phyloP scores from a whole-genome alignment of 768 basidiomycete species.

The Auriscalpium orientale region DNA sequence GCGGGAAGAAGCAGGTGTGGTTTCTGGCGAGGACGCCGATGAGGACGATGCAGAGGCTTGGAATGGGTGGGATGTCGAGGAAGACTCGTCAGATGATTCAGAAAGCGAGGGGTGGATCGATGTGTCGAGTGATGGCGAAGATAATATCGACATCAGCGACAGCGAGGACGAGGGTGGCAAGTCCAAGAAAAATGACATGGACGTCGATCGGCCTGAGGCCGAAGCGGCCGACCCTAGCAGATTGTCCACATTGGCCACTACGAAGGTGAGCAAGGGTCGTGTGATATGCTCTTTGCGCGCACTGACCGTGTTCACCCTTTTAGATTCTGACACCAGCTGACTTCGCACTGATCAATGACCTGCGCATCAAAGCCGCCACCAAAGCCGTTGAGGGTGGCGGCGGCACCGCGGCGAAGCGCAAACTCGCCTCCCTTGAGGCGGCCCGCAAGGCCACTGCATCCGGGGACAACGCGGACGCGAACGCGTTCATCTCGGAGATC shows the following conservation, averaged over 20 bases:
- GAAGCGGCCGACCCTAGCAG: conserved; percentile 27
- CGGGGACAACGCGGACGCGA: conserved; percentile 33
- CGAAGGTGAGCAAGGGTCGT: conserved; percentile 45
- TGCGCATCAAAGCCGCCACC: conserved; percentile 71
- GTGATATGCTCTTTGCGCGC: not conserved
- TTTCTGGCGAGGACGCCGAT: conserved; percentile 41
- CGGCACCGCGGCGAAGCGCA: conserved; percentile 78
- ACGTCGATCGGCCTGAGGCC: conserved; percentile 16
- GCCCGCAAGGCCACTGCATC: conserved; percentile 46
- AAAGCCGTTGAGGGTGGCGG: conserved; percentile 63
- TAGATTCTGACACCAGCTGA: conserved; percentile 97
- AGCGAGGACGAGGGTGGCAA: conserved; percentile 64
- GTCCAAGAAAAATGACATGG: conserved; percentile 12
- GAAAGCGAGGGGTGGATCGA: conserved; percentile 72
- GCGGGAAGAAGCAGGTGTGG: conserved; percentile 49
- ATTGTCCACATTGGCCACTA: conserved; percentile 66
- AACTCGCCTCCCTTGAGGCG: conserved; percentile 75
- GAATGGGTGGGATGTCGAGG: conserved; percentile 87
- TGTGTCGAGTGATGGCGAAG: conserved; percentile 61
- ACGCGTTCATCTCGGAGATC: conserved; percentile 75
- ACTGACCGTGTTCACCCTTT: not conserved
- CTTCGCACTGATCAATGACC: conserved; percentile 85
- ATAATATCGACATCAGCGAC: conserved; percentile 73
- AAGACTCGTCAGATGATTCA: conserved; percentile 50
- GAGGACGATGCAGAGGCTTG: conserved; percentile 66